Evolutionary conservation across 257 asterid species (phyloP), one percentile per base, ranked within the genome.

Genomic region (Nicotiana benthamiana): DNA sequence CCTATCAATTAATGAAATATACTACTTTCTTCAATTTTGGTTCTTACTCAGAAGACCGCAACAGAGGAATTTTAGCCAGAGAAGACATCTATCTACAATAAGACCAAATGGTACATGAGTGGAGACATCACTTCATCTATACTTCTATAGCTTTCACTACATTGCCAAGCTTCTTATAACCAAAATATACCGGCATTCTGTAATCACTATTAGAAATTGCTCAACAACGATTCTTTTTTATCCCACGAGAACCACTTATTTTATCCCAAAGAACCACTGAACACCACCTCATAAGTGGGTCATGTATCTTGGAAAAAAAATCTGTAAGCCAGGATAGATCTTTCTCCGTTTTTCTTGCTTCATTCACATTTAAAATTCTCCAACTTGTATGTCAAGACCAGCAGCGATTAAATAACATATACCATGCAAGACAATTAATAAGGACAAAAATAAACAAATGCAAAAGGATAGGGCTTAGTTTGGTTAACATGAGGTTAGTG

Each of bases 311-410:
- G 24, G 36, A 7, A 24, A 59, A 72, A 72, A 48, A 15, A 72
- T 72, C 40, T 72, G 40, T 53, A 48, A 72, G 78, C 22, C 24
- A 72, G 75, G 59, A 51, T 13, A 51, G 60, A 24, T n/a, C 1
- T 24, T 46, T 70, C 36, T 72, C 15, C 24, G 16, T 15, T 24
- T 46, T 24, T 72, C 78, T 43, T 43, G 59, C 77, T 72, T 27
- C 60, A 72, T 72, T 48, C 78, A 72, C 78, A 46, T 24, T 32
- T 72, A 46, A 72, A 40, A 72, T 72, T 46, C 78, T 46, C 60
- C 8, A 30, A 46, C 36, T 72, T 72, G 77, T 24, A 22, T 72
- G 77, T 28, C 77, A 40, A 68, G 9, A 13, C n/a, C 36, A 72
- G 13, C 59, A 22, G 12, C 13, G 57, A 43, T 40, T 46, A 72